Evolutionary conservation across 495 filamentous ascomycete genomes (phyloP), one percentile per base, ranked within the genome.

Genomic region (Penicillium egyptiacum): DNA sequence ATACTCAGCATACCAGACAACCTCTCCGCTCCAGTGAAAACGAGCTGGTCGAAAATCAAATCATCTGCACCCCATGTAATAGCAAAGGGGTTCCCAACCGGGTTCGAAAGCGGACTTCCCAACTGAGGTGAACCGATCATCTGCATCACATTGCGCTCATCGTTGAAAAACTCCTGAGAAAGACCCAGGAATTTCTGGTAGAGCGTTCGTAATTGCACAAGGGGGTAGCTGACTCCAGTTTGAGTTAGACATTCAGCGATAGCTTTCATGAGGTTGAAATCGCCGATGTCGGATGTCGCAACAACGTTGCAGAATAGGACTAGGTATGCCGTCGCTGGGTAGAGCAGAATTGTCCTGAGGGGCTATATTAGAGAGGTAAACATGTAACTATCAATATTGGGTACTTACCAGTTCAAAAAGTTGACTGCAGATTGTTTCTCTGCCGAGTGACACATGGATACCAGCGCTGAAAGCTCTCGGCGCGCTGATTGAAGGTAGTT

Each of bases 251-350:
- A 53, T 28, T 63, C 42, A 9, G 58, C 58, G 25, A 58, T 49
- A 4, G 57, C 47, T 43, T 50, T 56, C 20, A 66, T 46, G 8
- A 66, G 58, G n/a, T 58, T 52, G 28, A 63, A 63, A 47, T 66
- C 60, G 14, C 52, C 64, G 3, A 52, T 44, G 44, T 66, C 43
- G 19, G 47, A 58, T 22, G 64, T 61, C 3, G 55, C 58, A 1
- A 66, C 43, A 6, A 55, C 55, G 33, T 66, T 66, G 47, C 60
- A 66, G 39, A 66, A 61, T 14, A 66, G 39, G 4, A 58, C 55
- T 22, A 66, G 56, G 46, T 46, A 60, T 5, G 64, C 57, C 9
- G 64, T 66, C 19, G 58, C 30, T 12, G 64, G 64, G 48, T 61
- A 66, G 31, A 50, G 62, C 14, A 61, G 47, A 20, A 66, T 49